Evolutionary conservation across 768 basidiomycete genomes (phyloP), one percentile per base, ranked within the genome.

Genomic region (Podaxis carcinomalis): DNA sequence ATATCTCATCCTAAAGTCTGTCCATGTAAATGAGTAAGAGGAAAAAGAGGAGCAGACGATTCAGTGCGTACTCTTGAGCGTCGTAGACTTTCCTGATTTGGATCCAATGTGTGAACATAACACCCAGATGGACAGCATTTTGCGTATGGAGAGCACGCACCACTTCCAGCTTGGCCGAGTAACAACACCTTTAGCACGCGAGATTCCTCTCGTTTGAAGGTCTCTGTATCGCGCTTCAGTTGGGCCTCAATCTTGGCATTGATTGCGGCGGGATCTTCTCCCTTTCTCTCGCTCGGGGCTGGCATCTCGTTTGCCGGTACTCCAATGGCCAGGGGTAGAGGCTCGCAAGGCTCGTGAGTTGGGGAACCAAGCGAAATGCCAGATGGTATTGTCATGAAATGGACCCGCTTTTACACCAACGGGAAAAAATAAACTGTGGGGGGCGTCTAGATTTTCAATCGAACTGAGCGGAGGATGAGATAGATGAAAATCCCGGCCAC

Each of bases 1-100:
- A 69, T 84, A 90, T 42, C 80, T 79, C 78, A 91, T 83, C 61
- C 88, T 88, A 66, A 91, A 89, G 72, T 90, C 89, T 91, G 54
- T 6, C 21, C 23, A 40, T 39, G 50, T 40, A 65, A 51, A 28
- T 59, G 11, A 21, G 1, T 47, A 53, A 28, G 27, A 52, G 47
- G 39, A 62, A 40, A 39, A 59, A n/a, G 27, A 19, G 56, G 35
- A 25, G 28, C 28, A 16, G 21, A 42, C 25, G 19, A 37, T 40
- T 40, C 2, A 50, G 14, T 5, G 72, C 80, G 23, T 65, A 85
- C 85, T 87, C 73, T 87, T 87, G 46, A 88, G 77, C 1, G 85
- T 88, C 1, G 86, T 87, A 1, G 86, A 88, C 73, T 89, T 88
- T 16, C 87, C 87, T 86, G 73, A 47, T 58, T 55, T 59, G 27